Conservation (phyloP, 805 yeast genomes). For the Lachancea mirantina region DNA sequence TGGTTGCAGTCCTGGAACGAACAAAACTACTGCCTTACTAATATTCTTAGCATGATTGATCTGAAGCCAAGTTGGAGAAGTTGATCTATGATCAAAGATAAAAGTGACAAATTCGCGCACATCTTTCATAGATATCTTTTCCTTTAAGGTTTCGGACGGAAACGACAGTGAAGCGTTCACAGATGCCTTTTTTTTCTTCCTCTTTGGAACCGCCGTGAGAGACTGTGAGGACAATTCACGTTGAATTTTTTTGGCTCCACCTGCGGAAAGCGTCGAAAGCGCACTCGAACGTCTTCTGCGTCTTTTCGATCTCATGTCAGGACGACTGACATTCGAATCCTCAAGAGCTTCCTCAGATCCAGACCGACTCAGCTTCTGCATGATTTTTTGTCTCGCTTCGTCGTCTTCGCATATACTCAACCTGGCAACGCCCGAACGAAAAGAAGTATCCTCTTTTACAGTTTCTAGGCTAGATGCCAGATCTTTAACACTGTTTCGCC, state of each 20-base stretch:
- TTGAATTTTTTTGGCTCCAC: constrained; percentile 3
- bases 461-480: background rate
- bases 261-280: constrained; percentile 6
- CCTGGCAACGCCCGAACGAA: constrained; percentile 19
- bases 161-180: constrained; percentile 31
- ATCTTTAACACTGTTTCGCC: too few relatives aligned
- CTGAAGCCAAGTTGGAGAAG: constrained; percentile 43
- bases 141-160: constrained; percentile 24
- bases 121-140: constrained; percentile 33
- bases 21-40: constrained; percentile 48
- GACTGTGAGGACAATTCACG: constrained; percentile 3
- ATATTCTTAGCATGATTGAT: constrained; percentile 43
- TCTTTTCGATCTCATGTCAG: constrained; percentile 6
- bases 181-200: constrained; percentile 30
- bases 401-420: constrained; percentile 21
- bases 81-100: constrained; percentile 35
- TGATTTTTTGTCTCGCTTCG: constrained; percentile 10
- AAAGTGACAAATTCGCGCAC: constrained; percentile 42
- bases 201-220: constrained; percentile 12
- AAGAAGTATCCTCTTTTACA: constrained; percentile 5
- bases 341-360: constrained; percentile 2
- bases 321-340: constrained; percentile 1
- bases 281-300: constrained; percentile 29
- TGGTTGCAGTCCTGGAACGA: constrained; percentile 58
- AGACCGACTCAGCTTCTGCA: constrained; percentile 6